A percentile compares a stretch with the other conserved stretches of the same genome.
Evolutionary conservation across 176 grass and related monocot genomes (phyloP).

Genomic region (Elaeis guineensis): DNA sequence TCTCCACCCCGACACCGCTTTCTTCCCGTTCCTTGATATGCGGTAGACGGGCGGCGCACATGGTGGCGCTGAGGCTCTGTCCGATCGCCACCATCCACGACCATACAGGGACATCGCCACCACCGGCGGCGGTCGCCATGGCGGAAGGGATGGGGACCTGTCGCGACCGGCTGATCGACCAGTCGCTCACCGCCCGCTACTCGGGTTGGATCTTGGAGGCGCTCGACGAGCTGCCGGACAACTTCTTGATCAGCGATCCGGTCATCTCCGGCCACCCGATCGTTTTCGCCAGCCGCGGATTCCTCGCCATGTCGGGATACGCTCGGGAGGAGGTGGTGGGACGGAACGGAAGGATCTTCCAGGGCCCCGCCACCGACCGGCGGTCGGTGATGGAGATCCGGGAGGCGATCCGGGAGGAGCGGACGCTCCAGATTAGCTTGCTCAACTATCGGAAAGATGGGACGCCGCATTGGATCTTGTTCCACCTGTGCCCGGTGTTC

Average conservation of each 20-base stretch:
- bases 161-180: not conserved
- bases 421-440: constrained; percentile 43
- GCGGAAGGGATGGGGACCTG: not conserved
- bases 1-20: no score
- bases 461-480: constrained; percentile 62
- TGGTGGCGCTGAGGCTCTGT: no score
- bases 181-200: constrained; percentile 70
- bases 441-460: constrained; percentile 87
- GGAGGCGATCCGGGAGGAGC: constrained; percentile 58
- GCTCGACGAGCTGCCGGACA: constrained; percentile 59
- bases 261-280: constrained; percentile 75
- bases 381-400: constrained; percentile 51
- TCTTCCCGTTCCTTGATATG: no score
- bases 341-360: constrained; percentile 72
- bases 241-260: constrained; percentile 88
- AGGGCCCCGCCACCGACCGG: constrained; percentile 72
- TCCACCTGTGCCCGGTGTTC: constrained; percentile 82
- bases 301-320: constrained; percentile 56
- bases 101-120: not conserved
- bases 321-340: constrained; percentile 46
- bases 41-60: no score
- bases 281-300: constrained; percentile 68
- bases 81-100: no score
- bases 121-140: not conserved
- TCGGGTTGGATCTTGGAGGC: constrained; percentile 73